phyloP scores from a whole-genome alignment of 2,329 filamentous ascomycete genomes.

The Rasamsonia emersonii region DNA sequence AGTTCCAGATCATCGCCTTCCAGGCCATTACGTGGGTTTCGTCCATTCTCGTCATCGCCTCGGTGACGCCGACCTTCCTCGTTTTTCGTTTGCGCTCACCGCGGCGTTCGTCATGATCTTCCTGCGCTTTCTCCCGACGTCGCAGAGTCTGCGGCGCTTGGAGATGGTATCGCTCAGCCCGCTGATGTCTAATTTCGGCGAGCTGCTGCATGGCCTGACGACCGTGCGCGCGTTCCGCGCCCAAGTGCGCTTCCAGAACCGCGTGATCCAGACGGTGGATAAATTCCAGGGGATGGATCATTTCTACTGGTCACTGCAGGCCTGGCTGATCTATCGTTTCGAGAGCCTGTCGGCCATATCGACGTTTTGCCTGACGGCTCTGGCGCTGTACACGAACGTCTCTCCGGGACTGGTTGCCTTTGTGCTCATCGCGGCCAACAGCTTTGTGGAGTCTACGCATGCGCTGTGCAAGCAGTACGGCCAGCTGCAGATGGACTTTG shows the following conservation, averaged over 20 bases:
- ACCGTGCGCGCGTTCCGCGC: slow-evolving; percentile 79
- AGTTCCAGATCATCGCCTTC: slow-evolving; percentile 64
- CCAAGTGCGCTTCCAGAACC: slow-evolving; percentile 68
- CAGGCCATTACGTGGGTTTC: slow-evolving; percentile 62
- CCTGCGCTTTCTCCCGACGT: slow-evolving; percentile 67
- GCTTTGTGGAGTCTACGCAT: slow-evolving; percentile 60
- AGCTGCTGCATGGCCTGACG: slow-evolving; percentile 73
- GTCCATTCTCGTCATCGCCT: slow-evolving; percentile 68
- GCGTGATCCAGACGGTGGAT: slow-evolving; percentile 73
- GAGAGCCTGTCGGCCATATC: slow-evolving; percentile 62
- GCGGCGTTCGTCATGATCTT: slow-evolving; percentile 65
- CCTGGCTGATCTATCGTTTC: slow-evolving; percentile 76
- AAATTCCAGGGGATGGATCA: slow-evolving; percentile 92
- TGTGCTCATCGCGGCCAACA: slow-evolving; percentile 62
- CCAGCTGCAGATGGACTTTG: slow-evolving; percentile 82
- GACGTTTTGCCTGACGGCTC: slow-evolving; percentile 62
- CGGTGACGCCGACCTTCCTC: slow-evolving; percentile 69
- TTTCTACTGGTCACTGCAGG: slow-evolving; percentile 85
- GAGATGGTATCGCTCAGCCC: slow-evolving; percentile 87
- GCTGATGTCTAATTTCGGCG: slow-evolving; percentile 86
- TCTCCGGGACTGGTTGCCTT: slow-evolving; percentile 76
- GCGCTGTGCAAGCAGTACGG: slow-evolving; percentile 71
- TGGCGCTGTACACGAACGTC: slow-evolving; percentile 67
- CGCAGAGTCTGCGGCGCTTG: slow-evolving; percentile 70
- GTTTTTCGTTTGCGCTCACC: slow-evolving; percentile 59